These are phyloP conservation scores for Trametes cubensis DNA, from an alignment of 768 basidiomycete genomes.

Conservation along the genomic window DNA sequence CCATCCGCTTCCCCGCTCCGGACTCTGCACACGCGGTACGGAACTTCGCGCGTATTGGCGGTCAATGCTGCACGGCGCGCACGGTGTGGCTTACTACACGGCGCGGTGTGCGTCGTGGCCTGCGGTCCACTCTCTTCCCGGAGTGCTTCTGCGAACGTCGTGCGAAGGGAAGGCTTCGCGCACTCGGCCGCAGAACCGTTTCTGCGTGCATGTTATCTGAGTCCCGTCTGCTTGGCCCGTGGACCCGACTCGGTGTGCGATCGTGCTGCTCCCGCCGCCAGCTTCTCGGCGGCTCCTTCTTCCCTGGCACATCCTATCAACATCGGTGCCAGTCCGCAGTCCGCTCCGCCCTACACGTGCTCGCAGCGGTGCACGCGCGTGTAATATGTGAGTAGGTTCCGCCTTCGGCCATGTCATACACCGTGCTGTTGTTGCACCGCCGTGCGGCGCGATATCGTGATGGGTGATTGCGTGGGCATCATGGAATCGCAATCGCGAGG, in stretches of 20 bases:
- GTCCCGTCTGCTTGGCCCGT: not conserved
- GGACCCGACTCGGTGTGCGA: not conserved
- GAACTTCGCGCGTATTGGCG: not conserved
- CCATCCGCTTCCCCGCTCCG: not conserved
- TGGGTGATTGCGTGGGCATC: not conserved
- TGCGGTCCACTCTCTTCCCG: not conserved
- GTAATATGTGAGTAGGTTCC: not conserved
- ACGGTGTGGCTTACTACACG: too few relatives aligned
- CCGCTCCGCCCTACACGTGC: constrained; percentile 3
- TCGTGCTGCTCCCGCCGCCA: not conserved
- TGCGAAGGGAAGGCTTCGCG: constrained; percentile 6
- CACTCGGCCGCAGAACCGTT: not conserved
- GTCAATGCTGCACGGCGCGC: too few relatives aligned
- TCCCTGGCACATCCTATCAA: not conserved
- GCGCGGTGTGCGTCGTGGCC: not conserved
- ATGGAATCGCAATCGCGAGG: not conserved
- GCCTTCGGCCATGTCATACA: too few relatives aligned
- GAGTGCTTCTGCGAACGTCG: constrained; percentile 3
- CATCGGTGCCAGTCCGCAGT: not conserved
- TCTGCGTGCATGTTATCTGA: not conserved
- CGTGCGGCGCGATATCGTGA: not conserved
- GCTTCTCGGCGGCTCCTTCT: not conserved
- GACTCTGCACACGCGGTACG: too few relatives aligned
- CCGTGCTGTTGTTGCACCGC: not conserved
- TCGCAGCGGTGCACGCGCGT: constrained; percentile 17